A percentile compares a stretch with the other conserved stretches of the same genome.
Conservation (phyloP, 2,329 filamentous ascomycete species). For the Ophiosphaerella korrae region DNA sequence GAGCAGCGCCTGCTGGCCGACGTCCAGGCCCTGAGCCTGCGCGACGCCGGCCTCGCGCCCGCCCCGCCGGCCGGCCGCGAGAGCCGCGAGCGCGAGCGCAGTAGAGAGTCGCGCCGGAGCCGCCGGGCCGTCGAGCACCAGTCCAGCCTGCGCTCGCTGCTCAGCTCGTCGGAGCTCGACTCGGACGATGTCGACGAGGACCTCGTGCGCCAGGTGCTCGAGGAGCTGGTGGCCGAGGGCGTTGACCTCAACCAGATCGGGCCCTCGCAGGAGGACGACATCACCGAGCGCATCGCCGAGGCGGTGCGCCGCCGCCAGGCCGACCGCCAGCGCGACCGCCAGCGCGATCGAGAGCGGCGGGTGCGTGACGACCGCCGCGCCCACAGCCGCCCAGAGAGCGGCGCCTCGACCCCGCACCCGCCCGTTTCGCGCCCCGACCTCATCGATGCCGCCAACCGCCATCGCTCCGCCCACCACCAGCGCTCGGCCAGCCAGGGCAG, state of each 20-base stretch:
- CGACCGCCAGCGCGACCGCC: slow-evolving; percentile 57
- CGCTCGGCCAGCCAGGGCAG: slow-evolving; percentile 58
- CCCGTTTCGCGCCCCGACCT: slow-evolving; percentile 55
- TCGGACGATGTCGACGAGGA: slow-evolving; percentile 82
- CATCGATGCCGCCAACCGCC: slow-evolving; percentile 49
- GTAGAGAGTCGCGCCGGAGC: slow-evolving; percentile 37
- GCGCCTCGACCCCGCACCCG: slow-evolving; percentile 45
- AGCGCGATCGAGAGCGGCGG: slow-evolving; percentile 27
- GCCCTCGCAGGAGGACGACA: slow-evolving; percentile 81
- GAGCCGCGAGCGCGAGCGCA: slow-evolving; percentile 45
- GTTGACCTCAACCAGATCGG: slow-evolving; percentile 89
- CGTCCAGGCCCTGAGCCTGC: slow-evolving; percentile 74
- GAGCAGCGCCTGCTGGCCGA: slow-evolving; percentile 73
- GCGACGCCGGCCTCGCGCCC: slow-evolving; percentile 62
- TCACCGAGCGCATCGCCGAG: slow-evolving; percentile 88
- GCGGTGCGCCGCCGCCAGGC: slow-evolving; percentile 80
- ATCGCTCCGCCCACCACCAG: slow-evolving; percentile 35
- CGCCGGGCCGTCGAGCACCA: slow-evolving; percentile 77
- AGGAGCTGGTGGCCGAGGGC: slow-evolving; percentile 85
- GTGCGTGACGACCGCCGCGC: slow-evolving; percentile 34
- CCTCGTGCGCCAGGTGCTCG: slow-evolving; percentile 85
- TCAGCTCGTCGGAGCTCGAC: slow-evolving; percentile 79
- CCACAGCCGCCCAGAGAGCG: slow-evolving; percentile 44
- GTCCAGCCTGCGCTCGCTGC: slow-evolving; percentile 81
- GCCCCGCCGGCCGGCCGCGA: slow-evolving; percentile 38